These are phyloP conservation scores for Protomyces macrosporus DNA, from an alignment of 1,139 yeast species.

Conservation along the genomic window DNA sequence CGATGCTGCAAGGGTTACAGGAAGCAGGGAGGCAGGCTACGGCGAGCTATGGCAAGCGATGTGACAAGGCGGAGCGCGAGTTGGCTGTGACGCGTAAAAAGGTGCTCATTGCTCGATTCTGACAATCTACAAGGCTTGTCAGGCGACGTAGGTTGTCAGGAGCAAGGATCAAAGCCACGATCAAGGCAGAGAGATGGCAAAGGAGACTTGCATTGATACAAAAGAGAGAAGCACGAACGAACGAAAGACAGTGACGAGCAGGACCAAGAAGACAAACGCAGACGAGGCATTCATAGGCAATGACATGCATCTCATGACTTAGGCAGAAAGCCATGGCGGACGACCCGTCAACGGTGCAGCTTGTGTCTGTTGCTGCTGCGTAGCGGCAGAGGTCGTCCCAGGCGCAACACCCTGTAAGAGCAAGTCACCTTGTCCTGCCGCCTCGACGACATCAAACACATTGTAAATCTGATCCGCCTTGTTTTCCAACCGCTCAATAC, in stretches of 20 bases:
- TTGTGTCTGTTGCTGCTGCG: not conserved
- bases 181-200: not conserved
- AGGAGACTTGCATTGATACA: not conserved
- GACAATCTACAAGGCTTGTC: not conserved
- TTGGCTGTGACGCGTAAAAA: not conserved
- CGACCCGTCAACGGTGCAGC: not conserved
- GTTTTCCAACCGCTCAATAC: slow-evolving; percentile 36
- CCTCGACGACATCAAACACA: slow-evolving; percentile 36
- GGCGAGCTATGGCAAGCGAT: not conserved
- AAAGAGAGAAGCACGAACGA: not conserved
- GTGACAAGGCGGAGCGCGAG: not conserved
- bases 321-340: not conserved
- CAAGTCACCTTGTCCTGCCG: slow-evolving; percentile 18
- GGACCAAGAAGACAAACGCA: not conserved
- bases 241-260: not conserved
- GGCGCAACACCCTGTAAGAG: not conserved
- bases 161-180: not conserved
- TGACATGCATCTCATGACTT: not conserved
- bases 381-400: no score
- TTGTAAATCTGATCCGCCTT: slow-evolving; percentile 40
- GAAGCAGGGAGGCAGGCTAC: not conserved
- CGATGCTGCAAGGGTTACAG: not conserved
- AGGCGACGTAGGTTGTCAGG: no score
- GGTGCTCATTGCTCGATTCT: not conserved
- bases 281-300: not conserved